These are phyloP conservation scores for Kodamaea fungicola DNA, from an alignment of 1,139 yeast genomes.

Conservation along the genomic window DNA sequence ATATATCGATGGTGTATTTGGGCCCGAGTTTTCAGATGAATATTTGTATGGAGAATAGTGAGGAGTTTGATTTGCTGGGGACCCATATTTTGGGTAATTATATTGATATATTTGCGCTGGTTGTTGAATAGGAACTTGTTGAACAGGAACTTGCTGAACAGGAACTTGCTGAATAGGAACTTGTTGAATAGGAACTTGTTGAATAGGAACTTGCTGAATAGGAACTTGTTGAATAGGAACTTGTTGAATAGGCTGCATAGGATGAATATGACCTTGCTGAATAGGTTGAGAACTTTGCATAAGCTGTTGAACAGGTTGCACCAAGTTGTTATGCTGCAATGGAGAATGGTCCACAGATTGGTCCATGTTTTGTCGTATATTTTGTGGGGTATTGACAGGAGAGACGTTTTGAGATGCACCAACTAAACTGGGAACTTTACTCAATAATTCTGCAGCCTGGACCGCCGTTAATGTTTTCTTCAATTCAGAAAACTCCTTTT, in stretches of 20 bases:
- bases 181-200: not conserved
- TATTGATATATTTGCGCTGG: not conserved
- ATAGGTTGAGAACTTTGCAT: not conserved
- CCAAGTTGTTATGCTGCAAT: not conserved
- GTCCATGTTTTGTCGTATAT: not conserved
- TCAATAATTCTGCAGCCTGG: slow-evolving; percentile 46
- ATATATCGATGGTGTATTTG: slow-evolving; percentile 33
- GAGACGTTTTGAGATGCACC: not conserved
- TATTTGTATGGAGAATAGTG: slow-evolving; percentile 9
- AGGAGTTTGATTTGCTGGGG: not conserved
- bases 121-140: not conserved
- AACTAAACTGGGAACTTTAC: slow-evolving; percentile 27
- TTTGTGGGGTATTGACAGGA: not conserved
- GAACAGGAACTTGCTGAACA: not conserved
- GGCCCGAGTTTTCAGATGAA: slow-evolving; percentile 25
- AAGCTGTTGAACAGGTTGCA: not conserved
- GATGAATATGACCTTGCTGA: not conserved
- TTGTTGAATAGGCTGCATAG: not conserved
- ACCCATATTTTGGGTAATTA: not conserved
- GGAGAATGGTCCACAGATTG: not conserved
- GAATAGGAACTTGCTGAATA: not conserved
- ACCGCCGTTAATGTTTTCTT: slow-evolving; percentile 53
- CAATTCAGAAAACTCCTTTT: slow-evolving; percentile 69
- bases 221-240: not conserved
- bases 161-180: not conserved